Conservation (phyloP, 345 rosid species). For the Eutrema japonicum region DNA sequence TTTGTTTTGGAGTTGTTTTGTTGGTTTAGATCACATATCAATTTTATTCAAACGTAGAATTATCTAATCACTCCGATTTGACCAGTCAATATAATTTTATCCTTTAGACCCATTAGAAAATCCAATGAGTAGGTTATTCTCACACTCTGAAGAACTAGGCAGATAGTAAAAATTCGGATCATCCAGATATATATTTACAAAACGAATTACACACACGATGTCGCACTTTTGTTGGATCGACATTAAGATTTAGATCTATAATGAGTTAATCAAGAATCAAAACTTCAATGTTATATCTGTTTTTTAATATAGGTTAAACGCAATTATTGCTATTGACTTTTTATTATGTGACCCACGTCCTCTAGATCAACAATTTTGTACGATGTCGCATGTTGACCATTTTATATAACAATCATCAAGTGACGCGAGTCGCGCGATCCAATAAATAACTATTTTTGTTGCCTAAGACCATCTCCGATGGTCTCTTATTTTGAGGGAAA, state of each 20-base stretch:
- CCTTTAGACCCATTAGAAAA: no score
- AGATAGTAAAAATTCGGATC: no score
- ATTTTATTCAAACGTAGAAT: no score
- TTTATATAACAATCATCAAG: not conserved
- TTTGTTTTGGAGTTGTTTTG: no score
- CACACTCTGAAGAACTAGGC: no score
- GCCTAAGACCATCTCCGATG: no score
- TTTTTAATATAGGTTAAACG: not conserved
- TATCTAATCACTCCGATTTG: no score
- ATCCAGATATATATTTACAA: not conserved
- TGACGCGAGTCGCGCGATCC: not conserved
- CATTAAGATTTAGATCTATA: slow-evolving; percentile 11
- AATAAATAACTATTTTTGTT: not conserved
- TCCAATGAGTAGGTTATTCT: no score
- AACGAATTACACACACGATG: not conserved
- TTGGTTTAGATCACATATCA: no score
- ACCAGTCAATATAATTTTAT: no score
- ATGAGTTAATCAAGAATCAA: slow-evolving; percentile 5
- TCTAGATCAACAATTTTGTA: not conserved
- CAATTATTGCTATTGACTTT: slow-evolving; percentile 24
- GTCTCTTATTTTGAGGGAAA: no score
- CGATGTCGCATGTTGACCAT: slow-evolving; percentile 9
- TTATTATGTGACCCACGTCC: slow-evolving; percentile 25
- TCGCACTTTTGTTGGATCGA: slow-evolving; percentile 25
- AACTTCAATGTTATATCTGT: not conserved